Conservation (phyloP, 164 flowering plant genomes). For the Houttuynia cordata region DNA sequence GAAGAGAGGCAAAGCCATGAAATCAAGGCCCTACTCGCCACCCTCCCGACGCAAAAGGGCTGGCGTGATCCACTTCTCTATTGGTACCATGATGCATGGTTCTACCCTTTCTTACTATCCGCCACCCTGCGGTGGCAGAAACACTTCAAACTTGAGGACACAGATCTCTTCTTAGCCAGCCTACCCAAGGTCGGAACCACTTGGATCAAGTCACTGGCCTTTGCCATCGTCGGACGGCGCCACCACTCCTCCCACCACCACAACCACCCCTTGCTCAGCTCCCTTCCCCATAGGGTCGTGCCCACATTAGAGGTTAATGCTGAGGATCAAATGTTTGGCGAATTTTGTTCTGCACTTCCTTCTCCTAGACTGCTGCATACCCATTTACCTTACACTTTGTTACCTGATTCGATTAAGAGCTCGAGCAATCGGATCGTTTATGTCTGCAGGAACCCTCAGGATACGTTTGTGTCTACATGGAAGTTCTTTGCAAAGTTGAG, state of each 20-base stretch:
- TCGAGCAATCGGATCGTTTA: conserved; percentile 7
- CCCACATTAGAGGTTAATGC: neutral
- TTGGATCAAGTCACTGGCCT: conserved; percentile 1
- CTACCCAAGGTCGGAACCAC: neutral
- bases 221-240: neutral
- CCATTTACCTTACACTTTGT: conserved; percentile 1
- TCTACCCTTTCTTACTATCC: neutral
- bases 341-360: too few species aligned
- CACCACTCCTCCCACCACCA: neutral
- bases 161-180: neutral
- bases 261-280: neutral
- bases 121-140: neutral
- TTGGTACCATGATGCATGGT: neutral
- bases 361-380: neutral
- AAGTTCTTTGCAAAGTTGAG: conserved; percentile 4
- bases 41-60: neutral
- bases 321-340: neutral
- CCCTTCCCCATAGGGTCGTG: neutral
- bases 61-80: neutral
- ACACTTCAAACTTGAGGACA: neutral
- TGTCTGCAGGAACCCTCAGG: conserved; percentile 11
- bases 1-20: too few species aligned
- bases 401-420: conserved; percentile 1
- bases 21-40: neutral
- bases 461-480: conserved; percentile 7